Conservation (phyloP, 371 early-diverging fungal species). For the Apophysomyces elegans region DNA sequence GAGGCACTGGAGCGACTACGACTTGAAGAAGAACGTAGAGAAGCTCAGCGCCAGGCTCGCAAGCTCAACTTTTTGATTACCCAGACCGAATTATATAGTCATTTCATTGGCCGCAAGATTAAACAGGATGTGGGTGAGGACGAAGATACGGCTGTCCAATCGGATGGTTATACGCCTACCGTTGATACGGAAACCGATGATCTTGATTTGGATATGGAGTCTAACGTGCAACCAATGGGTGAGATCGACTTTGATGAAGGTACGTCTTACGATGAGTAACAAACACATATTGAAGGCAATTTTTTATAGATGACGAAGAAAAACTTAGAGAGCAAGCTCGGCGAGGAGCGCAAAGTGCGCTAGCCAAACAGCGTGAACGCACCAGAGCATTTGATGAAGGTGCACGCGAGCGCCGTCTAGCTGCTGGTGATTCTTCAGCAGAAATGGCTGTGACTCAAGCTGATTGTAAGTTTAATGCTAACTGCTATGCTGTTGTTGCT, state of each 20-base stretch:
- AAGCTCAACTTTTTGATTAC: constrained; percentile 97
- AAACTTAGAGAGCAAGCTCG: constrained; percentile 73
- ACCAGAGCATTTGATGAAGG: constrained; percentile 76
- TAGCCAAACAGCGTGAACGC: constrained; percentile 74
- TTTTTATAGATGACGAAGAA: constrained; percentile 64
- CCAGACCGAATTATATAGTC: constrained; percentile 97
- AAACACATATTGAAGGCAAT: background rate
- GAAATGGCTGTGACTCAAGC: constrained; percentile 58
- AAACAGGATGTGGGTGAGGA: constrained; percentile 45
- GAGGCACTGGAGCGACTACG: constrained; percentile 84
- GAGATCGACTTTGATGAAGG: constrained; percentile 83
- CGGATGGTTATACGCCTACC: constrained; percentile 20
- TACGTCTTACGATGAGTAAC: background rate
- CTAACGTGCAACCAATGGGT: constrained; percentile 38
- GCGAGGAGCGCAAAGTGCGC: constrained; percentile 77
- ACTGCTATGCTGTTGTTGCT: background rate
- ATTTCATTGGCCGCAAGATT: constrained; percentile 92
- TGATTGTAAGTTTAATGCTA: constrained; percentile 39
- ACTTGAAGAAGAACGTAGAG: constrained; percentile 90
- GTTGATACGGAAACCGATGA: constrained; percentile 30
- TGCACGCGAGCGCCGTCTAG: constrained; percentile 52
- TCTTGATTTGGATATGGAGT: constrained; percentile 30
- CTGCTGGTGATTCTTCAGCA: constrained; percentile 43
- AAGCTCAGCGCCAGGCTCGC: constrained; percentile 88
- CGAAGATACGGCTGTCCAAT: constrained; percentile 51